These are phyloP conservation scores for Clavaria fumosa DNA, from an alignment of 768 basidiomycete species.

Conservation along the genomic window DNA sequence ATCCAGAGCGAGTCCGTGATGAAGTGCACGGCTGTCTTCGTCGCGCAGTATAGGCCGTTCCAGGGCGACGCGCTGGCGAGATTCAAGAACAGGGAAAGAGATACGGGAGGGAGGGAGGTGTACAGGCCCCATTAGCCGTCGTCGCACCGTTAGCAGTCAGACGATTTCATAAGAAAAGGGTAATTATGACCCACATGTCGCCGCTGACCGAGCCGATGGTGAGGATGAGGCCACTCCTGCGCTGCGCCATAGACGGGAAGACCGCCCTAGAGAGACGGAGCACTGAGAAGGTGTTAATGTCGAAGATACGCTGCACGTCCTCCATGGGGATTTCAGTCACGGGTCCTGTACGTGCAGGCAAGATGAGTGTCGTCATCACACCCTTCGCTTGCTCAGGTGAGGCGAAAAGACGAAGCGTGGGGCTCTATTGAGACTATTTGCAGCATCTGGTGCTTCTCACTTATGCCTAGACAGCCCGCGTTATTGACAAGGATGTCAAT, in stretches of 20 bases:
- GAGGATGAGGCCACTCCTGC: constrained; percentile 29
- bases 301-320: constrained; percentile 35
- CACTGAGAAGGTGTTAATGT: constrained; percentile 51
- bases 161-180: no score
- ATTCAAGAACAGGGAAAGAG: no score
- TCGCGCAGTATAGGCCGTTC: constrained; percentile 37
- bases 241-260: constrained; percentile 57
- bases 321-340: constrained; percentile 43
- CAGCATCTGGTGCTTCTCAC: no score
- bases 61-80: constrained; percentile 54
- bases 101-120: no score
- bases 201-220: constrained; percentile 22
- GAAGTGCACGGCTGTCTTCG: constrained; percentile 42
- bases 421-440: no score
- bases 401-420: no score
- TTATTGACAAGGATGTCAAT: constrained; percentile 73
- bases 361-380: no score
- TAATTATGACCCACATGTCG: constrained; percentile 33
- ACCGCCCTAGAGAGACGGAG: constrained; percentile 46
- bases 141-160: no score
- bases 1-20: constrained; percentile 52
- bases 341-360: constrained; percentile 19
- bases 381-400: no score
- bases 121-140: no score
- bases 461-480: constrained; percentile 37